These are phyloP conservation scores for Cryptococcus deneoformans DNA, from an alignment of 1,284 basidiomycete species.

Conservation along the genomic window DNA sequence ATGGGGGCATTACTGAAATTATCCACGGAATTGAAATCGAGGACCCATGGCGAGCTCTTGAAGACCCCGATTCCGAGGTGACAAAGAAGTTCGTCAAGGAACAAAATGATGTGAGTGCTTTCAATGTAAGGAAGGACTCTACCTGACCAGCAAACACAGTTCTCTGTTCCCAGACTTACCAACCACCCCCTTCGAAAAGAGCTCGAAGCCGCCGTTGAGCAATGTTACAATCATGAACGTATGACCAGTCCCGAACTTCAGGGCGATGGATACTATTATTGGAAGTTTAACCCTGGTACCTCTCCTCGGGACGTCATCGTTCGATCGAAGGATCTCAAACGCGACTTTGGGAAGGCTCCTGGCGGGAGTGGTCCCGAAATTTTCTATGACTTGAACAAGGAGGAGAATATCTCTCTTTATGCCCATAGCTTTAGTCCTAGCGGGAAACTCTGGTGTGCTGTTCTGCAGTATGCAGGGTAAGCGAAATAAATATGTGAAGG, in stretches of 20 bases:
- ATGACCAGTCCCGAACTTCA: slow-evolving; percentile 13
- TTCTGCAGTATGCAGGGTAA: slow-evolving; percentile 17
- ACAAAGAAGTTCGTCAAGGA: slow-evolving; percentile 9
- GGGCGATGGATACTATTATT: slow-evolving; percentile 20
- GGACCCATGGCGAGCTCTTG: slow-evolving; percentile 15
- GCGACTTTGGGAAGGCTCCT: slow-evolving; percentile 15
- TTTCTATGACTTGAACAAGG: slow-evolving; percentile 17
- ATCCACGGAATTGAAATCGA: slow-evolving; percentile 9
- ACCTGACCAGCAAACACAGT: not conserved
- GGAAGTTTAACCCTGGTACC: slow-evolving; percentile 17
- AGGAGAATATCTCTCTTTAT: slow-evolving; percentile 14
- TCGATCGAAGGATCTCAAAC: slow-evolving; percentile 9
- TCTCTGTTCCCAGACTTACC: slow-evolving; percentile 12
- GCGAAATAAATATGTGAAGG: not conserved
- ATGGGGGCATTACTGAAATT: slow-evolving; percentile 8
- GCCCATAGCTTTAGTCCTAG: slow-evolving; percentile 14
- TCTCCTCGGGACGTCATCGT: slow-evolving; percentile 17
- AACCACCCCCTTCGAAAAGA: slow-evolving; percentile 8
- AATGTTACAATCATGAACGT: slow-evolving; percentile 10
- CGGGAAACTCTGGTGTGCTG: slow-evolving; percentile 12
- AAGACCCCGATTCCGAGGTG: slow-evolving; percentile 9
- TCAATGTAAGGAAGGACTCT: not conserved
- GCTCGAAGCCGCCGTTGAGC: slow-evolving; percentile 15
- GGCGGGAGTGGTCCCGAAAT: slow-evolving; percentile 7
- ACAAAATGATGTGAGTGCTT: slow-evolving; percentile 14